These are phyloP conservation scores for Leccinum pallidistipes DNA, from an alignment of 1,284 basidiomycete genomes.

Conservation along the genomic window DNA sequence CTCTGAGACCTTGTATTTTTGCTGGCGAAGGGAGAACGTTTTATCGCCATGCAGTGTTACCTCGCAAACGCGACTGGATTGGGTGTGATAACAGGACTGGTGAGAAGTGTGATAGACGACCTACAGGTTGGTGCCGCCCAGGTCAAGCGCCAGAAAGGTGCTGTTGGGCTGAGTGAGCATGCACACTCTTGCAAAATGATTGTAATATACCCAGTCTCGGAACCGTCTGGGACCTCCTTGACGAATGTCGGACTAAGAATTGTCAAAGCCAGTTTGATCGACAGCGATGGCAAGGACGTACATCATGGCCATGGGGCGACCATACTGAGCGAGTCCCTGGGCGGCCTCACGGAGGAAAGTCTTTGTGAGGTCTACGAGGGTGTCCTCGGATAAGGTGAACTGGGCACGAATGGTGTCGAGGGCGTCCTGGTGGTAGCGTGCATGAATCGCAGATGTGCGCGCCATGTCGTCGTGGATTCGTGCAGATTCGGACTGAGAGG, in stretches of 20 bases:
- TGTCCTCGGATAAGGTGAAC: constrained; percentile 65
- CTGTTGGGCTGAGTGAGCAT: constrained; percentile 33
- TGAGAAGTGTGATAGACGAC: constrained; percentile 28
- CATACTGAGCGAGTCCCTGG: constrained; percentile 69
- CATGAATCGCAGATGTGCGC: constrained; percentile 15
- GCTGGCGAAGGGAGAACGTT: constrained; percentile 85
- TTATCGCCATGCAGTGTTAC: constrained; percentile 88
- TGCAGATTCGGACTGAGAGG: neutral
- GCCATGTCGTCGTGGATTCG: constrained; percentile 14
- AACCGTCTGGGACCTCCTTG: constrained; percentile 86
- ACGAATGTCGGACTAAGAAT: constrained; percentile 79
- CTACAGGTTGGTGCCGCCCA: constrained; percentile 94
- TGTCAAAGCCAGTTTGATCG: constrained; percentile 13
- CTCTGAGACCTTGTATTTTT: constrained; percentile 94
- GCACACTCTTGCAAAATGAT: constrained; percentile 4
- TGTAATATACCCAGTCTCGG: constrained; percentile 79
- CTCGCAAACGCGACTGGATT: constrained; percentile 87
- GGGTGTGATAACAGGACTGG: constrained; percentile 4
- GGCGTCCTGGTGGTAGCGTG: constrained; percentile 23
- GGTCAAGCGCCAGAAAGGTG: constrained; percentile 91
- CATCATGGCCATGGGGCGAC: constrained; percentile 90
- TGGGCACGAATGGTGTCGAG: constrained; percentile 59
- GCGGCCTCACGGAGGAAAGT: constrained; percentile 80
- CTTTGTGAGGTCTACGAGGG: constrained; percentile 68
- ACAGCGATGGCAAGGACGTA: constrained; percentile 33